Conservation (phyloP, 345 rosid genomes). For the Brassica nigra region DNA sequence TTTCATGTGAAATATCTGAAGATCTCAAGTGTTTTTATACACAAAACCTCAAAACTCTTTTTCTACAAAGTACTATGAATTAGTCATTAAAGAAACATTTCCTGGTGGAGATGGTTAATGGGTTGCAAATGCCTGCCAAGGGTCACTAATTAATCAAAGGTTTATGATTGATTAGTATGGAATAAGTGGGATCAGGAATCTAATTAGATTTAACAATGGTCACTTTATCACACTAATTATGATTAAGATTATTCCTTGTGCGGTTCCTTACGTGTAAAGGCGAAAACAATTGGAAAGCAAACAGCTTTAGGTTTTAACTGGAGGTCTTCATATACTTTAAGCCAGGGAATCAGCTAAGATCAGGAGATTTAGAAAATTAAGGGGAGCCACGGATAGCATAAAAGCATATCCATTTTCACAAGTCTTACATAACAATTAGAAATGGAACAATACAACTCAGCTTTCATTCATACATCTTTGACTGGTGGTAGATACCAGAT, state of each 20-base stretch:
- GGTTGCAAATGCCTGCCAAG: conserved; percentile 37
- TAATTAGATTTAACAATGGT: conserved; percentile 17
- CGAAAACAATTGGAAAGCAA: conserved; percentile 33
- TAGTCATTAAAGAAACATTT: conserved; percentile 41
- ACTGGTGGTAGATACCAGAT: conserved; percentile 38
- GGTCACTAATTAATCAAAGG: conserved; percentile 11
- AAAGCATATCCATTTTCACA: conserved; percentile 34
- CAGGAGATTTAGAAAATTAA: conserved; percentile 24
- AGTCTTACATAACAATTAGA: conserved; percentile 36
- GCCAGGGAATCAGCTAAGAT: conserved; percentile 31
- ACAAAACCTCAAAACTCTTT: conserved; percentile 31
- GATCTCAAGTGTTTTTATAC: conserved; percentile 34
- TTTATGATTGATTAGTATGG: conserved; percentile 31
- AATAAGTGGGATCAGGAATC: conserved; percentile 39
- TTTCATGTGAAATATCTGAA: conserved; percentile 33
- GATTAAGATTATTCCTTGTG: conserved; percentile 40
- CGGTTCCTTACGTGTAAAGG: conserved; percentile 43
- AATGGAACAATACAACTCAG: conserved; percentile 15
- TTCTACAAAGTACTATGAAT: conserved; percentile 33
- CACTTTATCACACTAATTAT: conserved; percentile 37
- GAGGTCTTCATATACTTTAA: conserved; percentile 27
- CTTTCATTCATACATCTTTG: conserved; percentile 36
- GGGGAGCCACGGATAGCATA: conserved; percentile 31
- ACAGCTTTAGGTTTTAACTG: conserved; percentile 42
- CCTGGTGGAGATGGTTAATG: conserved; percentile 40